Base-by-base conservation (phyloP, 2,329 filamentous ascomycete species). In the Chaetothyriales sp. region DNA sequence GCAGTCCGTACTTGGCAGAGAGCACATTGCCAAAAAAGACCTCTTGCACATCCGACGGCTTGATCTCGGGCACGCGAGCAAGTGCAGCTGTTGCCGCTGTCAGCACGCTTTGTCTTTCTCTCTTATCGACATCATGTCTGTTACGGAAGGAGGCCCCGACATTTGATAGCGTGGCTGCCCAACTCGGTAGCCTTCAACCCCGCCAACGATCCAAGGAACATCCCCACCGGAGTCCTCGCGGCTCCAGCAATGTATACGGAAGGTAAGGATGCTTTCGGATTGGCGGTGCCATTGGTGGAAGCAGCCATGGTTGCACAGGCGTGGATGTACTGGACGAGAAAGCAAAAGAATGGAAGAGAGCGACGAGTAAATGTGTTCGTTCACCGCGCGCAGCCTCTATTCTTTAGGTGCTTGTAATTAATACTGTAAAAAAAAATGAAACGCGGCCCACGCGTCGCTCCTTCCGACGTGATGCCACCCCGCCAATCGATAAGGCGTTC, bases 1-100 rank as follows among this genome's bases (percentile, higher is more conserved):
- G 47, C 47, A 28, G 18, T 51, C 43, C 49, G 57, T 78, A 95
- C 89, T 90, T 89, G 69, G 90, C 92, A 54, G 89, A 94, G 64
- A 98, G 80, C 61, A 98, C 92, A 76, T 98, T 98, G 70, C 92
- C 92, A 67, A 95, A 94, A 77, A 92, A 94, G 66, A 98, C 88
- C 70, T 98, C 92, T 67, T 98, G 82, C 53, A 98, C 86, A 67
- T 94, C 81, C 64, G 89, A 81, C 51, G 88, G 78, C 73, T 94
- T 89, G 73, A 98, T 81, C 65, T 84, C 79, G 51, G 92, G 83
- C 46, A 85, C 86, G 64, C 88, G 85, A 72, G 89, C 85, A 60
- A 98, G 80, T 56, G 90, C 90, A 65, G 79, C 77, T 80, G 54
- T 50, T 51, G 33, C 33, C 33, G 10, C 15, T 40, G 33, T 40